Base-by-base conservation (phyloP, 2,329 filamentous ascomycete genomes). In the Lachnellula arida region DNA sequence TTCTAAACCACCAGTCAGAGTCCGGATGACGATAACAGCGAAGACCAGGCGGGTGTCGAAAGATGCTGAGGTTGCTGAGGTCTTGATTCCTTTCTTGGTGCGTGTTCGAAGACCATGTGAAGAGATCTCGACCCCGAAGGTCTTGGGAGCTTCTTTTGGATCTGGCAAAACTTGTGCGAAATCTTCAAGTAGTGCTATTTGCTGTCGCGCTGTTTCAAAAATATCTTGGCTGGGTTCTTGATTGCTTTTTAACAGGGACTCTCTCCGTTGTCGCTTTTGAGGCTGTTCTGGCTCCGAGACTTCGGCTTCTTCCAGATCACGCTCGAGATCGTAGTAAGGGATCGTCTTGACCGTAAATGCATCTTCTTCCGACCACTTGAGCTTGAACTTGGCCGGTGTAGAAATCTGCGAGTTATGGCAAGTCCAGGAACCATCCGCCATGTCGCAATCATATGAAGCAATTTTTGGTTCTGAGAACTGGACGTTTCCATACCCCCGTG, bases 1-100 rank as follows among this genome's bases (percentile, higher is more conserved):
- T 59, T 83, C 80, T 11, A 83, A 74, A 6, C 85, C 85, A 9
- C 85, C 85, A 6, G 85, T 71, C 8, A 87, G 70, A 7, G 79
- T 79, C 17, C 79, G 77, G 39, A 86, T 73, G 14, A 80, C 78
- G 50, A 86, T 72, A 55, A 86, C 81, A 3, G 81, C 79, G 17
- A 81, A 78, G 51, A 86, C 72, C 28, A 84, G 71, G 46, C 78
- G 74, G 37, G 72, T 73, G 55, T 77, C 75, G 63, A 75, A 73
- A 49, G 76, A 72, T 3, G 73, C 63, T 1, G 73, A 69, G 47
- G 73, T 67, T 19, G 61, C 57, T 66, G 39, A 56, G 62, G 53
- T 59, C 70, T 71, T 59, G 66, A 72, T 19, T 19, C 59, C 52
- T 9, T 58, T 54, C 17, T 64, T 58, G 7, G 61, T 60, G 15